phyloP scores from a whole-genome alignment of 768 basidiomycete genomes.

The Leccinum subgranulosum region DNA sequence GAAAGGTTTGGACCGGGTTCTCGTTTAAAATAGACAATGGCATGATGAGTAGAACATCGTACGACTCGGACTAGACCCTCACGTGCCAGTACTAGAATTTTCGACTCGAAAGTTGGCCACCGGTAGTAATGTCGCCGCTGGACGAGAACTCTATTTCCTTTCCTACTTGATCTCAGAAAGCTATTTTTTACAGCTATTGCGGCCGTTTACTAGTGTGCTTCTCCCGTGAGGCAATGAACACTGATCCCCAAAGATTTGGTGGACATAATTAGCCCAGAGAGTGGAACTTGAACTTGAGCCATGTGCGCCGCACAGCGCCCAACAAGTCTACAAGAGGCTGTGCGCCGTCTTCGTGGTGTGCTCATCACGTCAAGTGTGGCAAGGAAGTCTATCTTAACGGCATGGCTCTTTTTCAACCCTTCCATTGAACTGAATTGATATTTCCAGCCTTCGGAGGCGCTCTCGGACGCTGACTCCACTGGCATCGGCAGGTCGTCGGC shows the following conservation, averaged over 20 bases:
- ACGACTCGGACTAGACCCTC: neutral
- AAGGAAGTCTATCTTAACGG: neutral
- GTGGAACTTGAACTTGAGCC: neutral
- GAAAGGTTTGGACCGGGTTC: neutral
- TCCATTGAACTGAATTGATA: neutral
- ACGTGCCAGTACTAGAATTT: constrained; percentile 14
- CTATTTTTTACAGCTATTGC: constrained; percentile 13
- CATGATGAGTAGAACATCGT: neutral
- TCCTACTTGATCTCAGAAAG: neutral
- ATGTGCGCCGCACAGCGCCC: neutral
- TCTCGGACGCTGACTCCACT: neutral
- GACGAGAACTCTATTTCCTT: constrained; percentile 11
- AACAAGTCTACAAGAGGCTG: neutral
- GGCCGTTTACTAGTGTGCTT: neutral
- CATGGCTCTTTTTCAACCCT: neutral
- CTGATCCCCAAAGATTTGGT: neutral
- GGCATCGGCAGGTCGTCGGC: neutral
- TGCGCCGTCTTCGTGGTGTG: neutral
- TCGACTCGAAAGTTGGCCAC: neutral
- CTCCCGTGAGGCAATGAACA: neutral
- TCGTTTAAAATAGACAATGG: neutral
- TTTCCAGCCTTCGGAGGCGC: neutral
- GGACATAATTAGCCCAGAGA: constrained; percentile 9
- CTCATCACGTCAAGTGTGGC: neutral
- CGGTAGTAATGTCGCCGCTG: constrained; percentile 10